Evolutionary conservation across 225 moss, liverwort and hornwort genomes (phyloP).

Genomic region (Physcomitrium patens): DNA sequence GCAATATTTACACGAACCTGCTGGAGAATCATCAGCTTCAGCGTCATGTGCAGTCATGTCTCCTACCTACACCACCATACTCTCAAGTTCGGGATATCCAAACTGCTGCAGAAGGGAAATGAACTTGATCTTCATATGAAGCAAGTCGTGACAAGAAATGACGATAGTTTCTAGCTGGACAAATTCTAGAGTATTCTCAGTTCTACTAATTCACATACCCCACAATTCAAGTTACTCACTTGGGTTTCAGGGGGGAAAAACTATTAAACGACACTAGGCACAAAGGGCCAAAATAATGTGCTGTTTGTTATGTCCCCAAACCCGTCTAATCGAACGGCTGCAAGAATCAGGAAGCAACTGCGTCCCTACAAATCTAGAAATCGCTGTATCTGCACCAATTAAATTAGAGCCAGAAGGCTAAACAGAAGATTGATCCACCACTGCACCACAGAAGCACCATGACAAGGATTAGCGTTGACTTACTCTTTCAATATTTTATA

Average conservation of each 20-base stretch:
- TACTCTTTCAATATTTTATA: too few species aligned
- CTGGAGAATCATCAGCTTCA: constrained; percentile 42
- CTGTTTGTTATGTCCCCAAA: constrained; percentile 42
- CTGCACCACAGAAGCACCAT: constrained; percentile 34
- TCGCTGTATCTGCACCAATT: constrained; percentile 32
- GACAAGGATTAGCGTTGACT: background rate
- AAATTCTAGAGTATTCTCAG: constrained; percentile 32
- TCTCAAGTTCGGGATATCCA: constrained; percentile 36
- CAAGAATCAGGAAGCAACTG: constrained; percentile 57
- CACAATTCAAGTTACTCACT: constrained; percentile 42
- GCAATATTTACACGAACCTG: constrained; percentile 51
- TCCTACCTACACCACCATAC: constrained; percentile 54
- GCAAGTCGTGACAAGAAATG: constrained; percentile 36
- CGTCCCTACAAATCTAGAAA: constrained; percentile 41
- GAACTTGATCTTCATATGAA: constrained; percentile 43
- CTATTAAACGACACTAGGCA: constrained; percentile 46
- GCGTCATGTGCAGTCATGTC: constrained; percentile 40
- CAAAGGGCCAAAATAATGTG: constrained; percentile 51
- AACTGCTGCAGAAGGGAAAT: constrained; percentile 26
- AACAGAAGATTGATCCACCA: constrained; percentile 25
- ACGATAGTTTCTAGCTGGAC: constrained; percentile 45
- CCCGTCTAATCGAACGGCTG: constrained; percentile 39
- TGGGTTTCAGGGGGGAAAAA: constrained; percentile 42
- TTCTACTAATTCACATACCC: constrained; percentile 41
- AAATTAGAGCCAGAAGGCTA: constrained; percentile 29